These are phyloP conservation scores for Ceratobasidium sp. DNA, from an alignment of 1,284 basidiomycete genomes.

Conservation along the genomic window DNA sequence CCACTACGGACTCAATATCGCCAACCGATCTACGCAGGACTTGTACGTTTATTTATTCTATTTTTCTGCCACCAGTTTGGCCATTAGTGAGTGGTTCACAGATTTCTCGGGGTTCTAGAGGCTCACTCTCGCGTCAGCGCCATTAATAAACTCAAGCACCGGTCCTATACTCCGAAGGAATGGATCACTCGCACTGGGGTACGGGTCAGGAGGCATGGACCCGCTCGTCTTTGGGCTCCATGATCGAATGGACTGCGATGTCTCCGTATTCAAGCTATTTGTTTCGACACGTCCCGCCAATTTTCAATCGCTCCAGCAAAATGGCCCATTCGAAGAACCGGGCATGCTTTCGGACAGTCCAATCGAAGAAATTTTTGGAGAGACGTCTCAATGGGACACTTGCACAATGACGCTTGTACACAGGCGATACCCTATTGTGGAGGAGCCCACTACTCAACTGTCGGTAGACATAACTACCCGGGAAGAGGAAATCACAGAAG, in stretches of 20 bases:
- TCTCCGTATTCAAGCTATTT: conserved; percentile 27
- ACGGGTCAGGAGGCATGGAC: conserved; percentile 1
- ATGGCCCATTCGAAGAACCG: not conserved
- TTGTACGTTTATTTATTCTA: conserved; percentile 18
- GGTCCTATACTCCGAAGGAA: too few species aligned
- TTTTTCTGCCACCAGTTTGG: not conserved
- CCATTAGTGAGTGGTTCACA: not conserved
- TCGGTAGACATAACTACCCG: not conserved
- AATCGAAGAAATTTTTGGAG: not conserved
- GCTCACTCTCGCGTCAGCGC: too few species aligned
- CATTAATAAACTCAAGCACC: too few species aligned
- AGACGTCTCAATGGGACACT: not conserved
- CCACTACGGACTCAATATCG: not conserved
- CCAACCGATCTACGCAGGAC: not conserved
- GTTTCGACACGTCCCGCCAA: not conserved
- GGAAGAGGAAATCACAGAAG: not conserved
- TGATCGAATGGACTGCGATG: not conserved
- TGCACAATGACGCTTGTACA: not conserved
- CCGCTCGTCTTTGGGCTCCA: conserved; percentile 1
- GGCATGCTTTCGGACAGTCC: not conserved
- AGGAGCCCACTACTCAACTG: not conserved
- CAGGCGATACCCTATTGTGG: too few species aligned
- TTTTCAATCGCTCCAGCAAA: conserved; percentile 1
- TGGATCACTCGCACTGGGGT: not conserved
- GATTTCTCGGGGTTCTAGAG: not conserved